Evolutionary conservation across 139 green algal genomes (phyloP), one percentile per base, ranked within the genome.

Genomic region (Asterochloris erici): DNA sequence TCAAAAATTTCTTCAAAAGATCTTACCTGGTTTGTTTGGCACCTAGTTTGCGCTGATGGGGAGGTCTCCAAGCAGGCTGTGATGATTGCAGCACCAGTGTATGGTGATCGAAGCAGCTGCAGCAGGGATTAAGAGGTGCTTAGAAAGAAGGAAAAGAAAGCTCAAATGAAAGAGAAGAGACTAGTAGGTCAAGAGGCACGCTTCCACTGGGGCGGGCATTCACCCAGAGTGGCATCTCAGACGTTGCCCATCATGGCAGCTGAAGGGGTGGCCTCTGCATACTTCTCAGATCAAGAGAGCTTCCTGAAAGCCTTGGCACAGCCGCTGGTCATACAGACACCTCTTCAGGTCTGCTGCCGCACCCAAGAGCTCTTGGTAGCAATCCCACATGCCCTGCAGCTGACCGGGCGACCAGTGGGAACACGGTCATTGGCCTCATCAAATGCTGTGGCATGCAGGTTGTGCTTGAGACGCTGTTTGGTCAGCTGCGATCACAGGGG

Each of bases 401-500:
- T 60, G 24, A 17, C n/a, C 14, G 2, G 14, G 24, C 24, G 10
- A 23, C 14, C 71, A 77, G 0, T 23, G 27, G 38, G 71, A 17
- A 28, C 23, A 28, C 29, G 12, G n/a, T 15, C 74, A 77, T 19
- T 61, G 14, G 26, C 26, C 24, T 29, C 17, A 77, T 9, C 23
- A 29, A 26, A 21, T 24, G 66, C 66, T 71, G 19, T 71, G 66
- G 19, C 21, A 9, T 29, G 10, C 76, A 80, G 76, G 47, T 80
- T n/a, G 68, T 80, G 76, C 76, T 80, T 14, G 76, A 80, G 24
- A 80, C 76, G 4, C 23, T 80, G 12, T 80, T 80, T n/a, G 29
- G 47, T 26, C 76, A 62, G n/a, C 29, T 61, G 23, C 54, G 76
- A 54, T 61, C 68, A 14, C 76, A 80, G 26, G 76, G 76, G 12